These are phyloP conservation scores for Heritiera littoralis DNA, from an alignment of 345 rosid genomes.

Conservation along the genomic window DNA sequence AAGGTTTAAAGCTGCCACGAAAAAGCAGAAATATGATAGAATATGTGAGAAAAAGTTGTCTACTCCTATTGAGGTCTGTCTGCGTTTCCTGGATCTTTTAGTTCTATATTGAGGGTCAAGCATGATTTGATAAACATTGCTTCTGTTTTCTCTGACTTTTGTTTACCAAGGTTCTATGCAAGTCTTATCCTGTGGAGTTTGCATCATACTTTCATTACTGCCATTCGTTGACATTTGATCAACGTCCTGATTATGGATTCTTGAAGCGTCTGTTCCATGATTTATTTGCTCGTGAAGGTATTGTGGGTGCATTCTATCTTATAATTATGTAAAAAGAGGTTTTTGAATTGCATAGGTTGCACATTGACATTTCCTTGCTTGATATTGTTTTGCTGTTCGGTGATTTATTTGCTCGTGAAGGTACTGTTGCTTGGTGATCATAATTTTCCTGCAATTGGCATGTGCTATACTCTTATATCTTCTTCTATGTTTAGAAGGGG, in stretches of 20 bases:
- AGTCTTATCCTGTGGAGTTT: constrained; percentile 62
- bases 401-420: no score
- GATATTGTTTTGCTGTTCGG: background rate
- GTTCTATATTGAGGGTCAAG: background rate
- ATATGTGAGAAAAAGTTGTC: constrained; percentile 87
- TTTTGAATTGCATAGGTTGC: background rate
- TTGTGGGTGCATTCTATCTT: background rate
- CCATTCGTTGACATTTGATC: constrained; percentile 76
- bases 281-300: constrained; percentile 78
- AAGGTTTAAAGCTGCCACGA: constrained; percentile 87
- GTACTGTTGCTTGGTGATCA: background rate
- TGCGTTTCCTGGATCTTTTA: background rate
- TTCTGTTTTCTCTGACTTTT: background rate
- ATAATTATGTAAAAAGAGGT: background rate
- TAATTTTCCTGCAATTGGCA: background rate
- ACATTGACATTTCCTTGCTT: background rate
- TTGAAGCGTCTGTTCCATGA: constrained; percentile 79
- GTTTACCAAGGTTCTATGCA: constrained; percentile 65
- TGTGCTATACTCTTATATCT: background rate
- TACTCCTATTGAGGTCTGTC: constrained; percentile 82
- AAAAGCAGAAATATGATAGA: constrained; percentile 83
- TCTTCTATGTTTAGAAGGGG: background rate
- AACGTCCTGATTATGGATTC: constrained; percentile 83
- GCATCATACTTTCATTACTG: constrained; percentile 88
- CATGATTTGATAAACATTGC: background rate